Conservation (phyloP, 1,139 yeast species). For the Yamadazyma diospyri region DNA sequence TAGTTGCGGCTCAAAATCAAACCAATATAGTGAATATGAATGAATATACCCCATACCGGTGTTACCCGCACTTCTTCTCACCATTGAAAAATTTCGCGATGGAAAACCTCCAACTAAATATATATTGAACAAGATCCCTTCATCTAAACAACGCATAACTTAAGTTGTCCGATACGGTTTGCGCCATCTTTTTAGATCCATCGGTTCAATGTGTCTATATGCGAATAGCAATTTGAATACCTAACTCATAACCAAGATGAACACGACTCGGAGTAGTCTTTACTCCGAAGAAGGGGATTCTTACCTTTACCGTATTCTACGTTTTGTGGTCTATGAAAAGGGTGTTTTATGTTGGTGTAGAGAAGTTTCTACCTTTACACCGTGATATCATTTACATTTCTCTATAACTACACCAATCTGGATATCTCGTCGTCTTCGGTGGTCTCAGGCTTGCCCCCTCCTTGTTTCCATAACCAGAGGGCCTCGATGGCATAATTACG, state of each 20-base stretch:
- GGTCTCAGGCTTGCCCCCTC: conserved; percentile 51
- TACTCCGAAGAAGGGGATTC: too few relatives aligned
- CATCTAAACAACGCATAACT: too few relatives aligned
- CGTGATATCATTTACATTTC: conserved; percentile 7
- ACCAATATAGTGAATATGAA: too few relatives aligned
- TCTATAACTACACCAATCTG: conserved; percentile 9
- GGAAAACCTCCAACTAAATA: too few relatives aligned
- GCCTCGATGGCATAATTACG: conserved; percentile 89
- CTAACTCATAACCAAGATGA: too few relatives aligned
- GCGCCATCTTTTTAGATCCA: conserved; percentile 19
- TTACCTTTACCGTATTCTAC: conserved; percentile 3
- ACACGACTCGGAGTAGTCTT: too few relatives aligned
- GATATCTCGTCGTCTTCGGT: conserved; percentile 14
- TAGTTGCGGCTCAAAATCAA: too few relatives aligned
- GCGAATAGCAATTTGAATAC: conserved; percentile 30
- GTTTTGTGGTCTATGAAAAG: conserved; percentile 1
- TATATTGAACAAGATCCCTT: too few relatives aligned
- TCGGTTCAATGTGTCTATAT: conserved; percentile 53
- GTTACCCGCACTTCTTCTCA: conserved; percentile 2
- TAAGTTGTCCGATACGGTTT: conserved; percentile 41
- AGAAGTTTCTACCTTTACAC: conserved; percentile 5
- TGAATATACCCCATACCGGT: background rate
- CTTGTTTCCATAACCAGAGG: conserved; percentile 85
- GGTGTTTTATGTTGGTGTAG: conserved; percentile 5
- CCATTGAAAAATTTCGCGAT: conserved; percentile 1